Conservation (phyloP, 176 grass and related monocot species). For the Zoysia pacifica region DNA sequence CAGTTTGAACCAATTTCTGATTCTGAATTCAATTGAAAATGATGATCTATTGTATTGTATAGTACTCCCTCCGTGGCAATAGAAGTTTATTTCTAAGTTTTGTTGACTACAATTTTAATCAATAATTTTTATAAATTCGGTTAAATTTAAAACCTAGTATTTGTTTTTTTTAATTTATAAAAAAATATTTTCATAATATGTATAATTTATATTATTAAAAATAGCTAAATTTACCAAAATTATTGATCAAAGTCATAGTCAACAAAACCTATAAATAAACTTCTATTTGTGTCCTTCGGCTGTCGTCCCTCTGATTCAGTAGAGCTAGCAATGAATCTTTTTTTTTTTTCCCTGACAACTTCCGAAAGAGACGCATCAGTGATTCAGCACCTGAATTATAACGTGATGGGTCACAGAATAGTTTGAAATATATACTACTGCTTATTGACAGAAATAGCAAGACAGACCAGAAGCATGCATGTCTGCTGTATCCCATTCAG, state of each 20-base stretch:
- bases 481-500: not conserved
- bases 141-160: too few species aligned
- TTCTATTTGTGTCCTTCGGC: not conserved
- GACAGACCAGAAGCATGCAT: not conserved
- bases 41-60: not conserved
- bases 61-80: too few species aligned
- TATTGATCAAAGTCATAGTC: too few species aligned
- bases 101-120: too few species aligned
- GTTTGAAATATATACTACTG: not conserved
- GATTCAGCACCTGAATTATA: constrained; percentile 7
- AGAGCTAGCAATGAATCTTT: not conserved
- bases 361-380: not conserved
- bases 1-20: not conserved
- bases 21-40: not conserved
- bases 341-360: not conserved
- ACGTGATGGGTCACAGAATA: not conserved
- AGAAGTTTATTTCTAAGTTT: too few species aligned
- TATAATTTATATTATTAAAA: too few species aligned
- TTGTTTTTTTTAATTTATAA: too few species aligned
- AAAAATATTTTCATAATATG: too few species aligned
- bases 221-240: too few species aligned
- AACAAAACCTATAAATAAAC: too few species aligned
- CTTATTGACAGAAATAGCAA: not conserved
- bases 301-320: not conserved
- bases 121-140: too few species aligned